Evolutionary conservation across 2,329 filamentous ascomycete species (phyloP).

Genomic region (Pseudocercospora musae): DNA sequence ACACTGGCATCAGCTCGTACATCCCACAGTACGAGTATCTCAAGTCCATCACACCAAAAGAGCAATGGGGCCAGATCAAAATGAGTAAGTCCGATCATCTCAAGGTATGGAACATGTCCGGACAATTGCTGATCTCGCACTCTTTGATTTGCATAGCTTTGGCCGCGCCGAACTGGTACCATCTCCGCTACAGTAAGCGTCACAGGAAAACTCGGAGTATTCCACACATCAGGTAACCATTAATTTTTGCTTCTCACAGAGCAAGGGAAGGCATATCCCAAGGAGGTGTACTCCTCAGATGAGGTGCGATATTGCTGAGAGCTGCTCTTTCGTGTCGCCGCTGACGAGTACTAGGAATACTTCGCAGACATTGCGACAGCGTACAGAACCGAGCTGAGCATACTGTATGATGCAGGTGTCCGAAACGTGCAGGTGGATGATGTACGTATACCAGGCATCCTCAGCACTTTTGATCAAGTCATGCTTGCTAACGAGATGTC

Average conservation of each 20-base stretch:
- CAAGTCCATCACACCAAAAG: constrained; percentile 57
- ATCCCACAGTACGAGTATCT: constrained; percentile 58
- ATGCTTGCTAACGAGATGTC: not conserved
- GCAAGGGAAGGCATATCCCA: constrained; percentile 45
- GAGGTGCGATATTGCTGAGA: constrained; percentile 23
- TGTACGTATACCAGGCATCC: not conserved
- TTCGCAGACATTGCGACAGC: constrained; percentile 47
- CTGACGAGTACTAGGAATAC: constrained; percentile 35
- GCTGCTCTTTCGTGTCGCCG: not conserved
- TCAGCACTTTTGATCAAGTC: not conserved
- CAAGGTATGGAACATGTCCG: not conserved
- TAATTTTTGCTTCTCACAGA: constrained; percentile 23
- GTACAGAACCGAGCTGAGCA: constrained; percentile 46
- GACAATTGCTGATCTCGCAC: not conserved
- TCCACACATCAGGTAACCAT: not conserved
- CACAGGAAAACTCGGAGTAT: not conserved
- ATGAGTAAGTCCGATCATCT: constrained; percentile 4
- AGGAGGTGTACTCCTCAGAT: constrained; percentile 45
- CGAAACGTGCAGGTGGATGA: constrained; percentile 50
- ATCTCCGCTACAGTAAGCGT: constrained; percentile 39
- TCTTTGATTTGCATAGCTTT: constrained; percentile 9
- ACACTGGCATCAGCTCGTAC: constrained; percentile 56
- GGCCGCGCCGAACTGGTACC: constrained; percentile 27
- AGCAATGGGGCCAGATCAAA: constrained; percentile 59
- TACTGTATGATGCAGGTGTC: constrained; percentile 44